A percentile compares a stretch with the other conserved stretches of the same genome.
Conservation (phyloP, 1,284 basidiomycete species). For the Cutaneotrichosporon mucoides region DNA sequence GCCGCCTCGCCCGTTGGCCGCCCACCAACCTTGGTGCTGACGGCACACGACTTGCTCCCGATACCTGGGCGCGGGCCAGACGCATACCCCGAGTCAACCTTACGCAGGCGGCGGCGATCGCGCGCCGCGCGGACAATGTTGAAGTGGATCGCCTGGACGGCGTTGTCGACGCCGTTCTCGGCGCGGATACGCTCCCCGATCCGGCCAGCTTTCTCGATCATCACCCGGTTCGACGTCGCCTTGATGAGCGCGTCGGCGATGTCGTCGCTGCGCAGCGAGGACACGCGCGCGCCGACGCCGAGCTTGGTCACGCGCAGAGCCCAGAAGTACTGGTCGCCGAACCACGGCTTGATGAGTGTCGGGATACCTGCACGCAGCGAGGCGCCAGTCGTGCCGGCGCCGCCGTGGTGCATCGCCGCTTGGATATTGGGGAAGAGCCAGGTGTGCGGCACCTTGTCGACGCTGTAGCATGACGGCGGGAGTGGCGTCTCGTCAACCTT, state of each 20-base stretch:
- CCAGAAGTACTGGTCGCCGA: conserved; percentile 69
- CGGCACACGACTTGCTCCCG: too few species aligned
- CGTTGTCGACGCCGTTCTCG: conserved; percentile 50
- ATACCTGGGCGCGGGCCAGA: too few species aligned
- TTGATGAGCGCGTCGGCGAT: conserved; percentile 56
- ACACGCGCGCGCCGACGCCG: conserved; percentile 56
- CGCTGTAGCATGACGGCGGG: conserved; percentile 44
- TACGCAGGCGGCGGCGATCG: conserved; percentile 17
- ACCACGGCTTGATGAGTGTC: conserved; percentile 70
- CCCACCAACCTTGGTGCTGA: too few species aligned
- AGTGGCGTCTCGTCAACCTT: conserved; percentile 50
- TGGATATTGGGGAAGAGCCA: conserved; percentile 67
- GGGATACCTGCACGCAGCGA: conserved; percentile 66
- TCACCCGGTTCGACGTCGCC: conserved; percentile 57
- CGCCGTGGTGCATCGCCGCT: conserved; percentile 63
- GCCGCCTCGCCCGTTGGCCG: too few species aligned
- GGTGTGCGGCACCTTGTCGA: conserved; percentile 71
- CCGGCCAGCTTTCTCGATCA: conserved; percentile 62
- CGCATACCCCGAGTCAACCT: conserved; percentile 6
- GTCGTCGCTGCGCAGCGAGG: conserved; percentile 55
- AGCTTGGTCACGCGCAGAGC: conserved; percentile 62
- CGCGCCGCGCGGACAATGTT: conserved; percentile 37
- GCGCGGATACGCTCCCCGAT: conserved; percentile 61
- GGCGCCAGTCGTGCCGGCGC: conserved; percentile 68
- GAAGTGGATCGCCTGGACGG: conserved; percentile 34